Evolutionary conservation across 2,329 filamentous ascomycete species (phyloP).

Genomic region (Scytalidium lignicola): DNA sequence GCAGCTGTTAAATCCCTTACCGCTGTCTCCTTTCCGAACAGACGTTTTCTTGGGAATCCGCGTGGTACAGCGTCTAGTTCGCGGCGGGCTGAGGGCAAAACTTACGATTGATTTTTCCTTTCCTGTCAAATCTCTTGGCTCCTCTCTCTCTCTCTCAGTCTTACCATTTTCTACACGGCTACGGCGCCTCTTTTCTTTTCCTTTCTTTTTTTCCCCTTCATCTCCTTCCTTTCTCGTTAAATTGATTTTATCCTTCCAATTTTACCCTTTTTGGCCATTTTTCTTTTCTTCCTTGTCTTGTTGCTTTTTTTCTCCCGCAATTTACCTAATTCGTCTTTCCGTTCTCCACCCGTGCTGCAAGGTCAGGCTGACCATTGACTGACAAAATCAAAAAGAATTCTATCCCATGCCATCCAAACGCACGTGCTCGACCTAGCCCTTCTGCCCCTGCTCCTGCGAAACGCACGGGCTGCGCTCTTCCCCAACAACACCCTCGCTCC

Average conservation of each 20-base stretch:
- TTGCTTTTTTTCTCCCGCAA: too few species aligned
- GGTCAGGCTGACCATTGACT: background rate
- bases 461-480: conserved; percentile 74
- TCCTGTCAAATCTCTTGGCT: conserved; percentile 13
- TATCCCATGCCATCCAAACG: conserved; percentile 52
- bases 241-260: too few species aligned
- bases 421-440: conserved; percentile 58
- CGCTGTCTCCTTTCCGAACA: too few species aligned
- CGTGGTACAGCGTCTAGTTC: too few species aligned
- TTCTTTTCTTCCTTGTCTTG: too few species aligned
- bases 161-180: conserved; percentile 6
- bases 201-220: conserved; percentile 35
- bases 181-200: conserved; percentile 11
- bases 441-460: conserved; percentile 62
- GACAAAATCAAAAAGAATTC: conserved; percentile 22
- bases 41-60: too few species aligned
- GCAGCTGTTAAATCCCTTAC: too few species aligned
- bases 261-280: too few species aligned
- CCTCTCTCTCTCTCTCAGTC: conserved; percentile 18
- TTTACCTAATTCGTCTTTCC: background rate
- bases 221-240: too few species aligned
- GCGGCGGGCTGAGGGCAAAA: too few species aligned
- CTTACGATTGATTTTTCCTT: too few species aligned
- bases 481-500: conserved; percentile 75
- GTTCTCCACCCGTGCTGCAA: background rate